phyloP scores from a whole-genome alignment of 352 stramenopile species.

The Phytopythium ostracodes region DNA sequence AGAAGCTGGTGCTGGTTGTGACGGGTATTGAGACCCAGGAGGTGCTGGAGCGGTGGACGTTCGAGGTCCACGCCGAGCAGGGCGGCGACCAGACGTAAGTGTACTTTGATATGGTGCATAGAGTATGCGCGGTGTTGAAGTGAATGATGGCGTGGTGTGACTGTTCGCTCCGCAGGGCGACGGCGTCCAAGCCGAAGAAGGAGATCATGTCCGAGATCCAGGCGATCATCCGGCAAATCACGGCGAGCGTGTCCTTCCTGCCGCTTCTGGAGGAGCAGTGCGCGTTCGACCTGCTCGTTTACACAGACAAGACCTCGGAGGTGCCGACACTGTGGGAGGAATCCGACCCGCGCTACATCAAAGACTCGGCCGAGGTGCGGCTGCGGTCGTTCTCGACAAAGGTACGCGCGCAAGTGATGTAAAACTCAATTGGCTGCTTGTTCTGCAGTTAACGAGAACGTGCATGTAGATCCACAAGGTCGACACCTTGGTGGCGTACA shows the following conservation, averaged over 20 bases:
- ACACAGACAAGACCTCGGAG: slow-evolving; percentile 95
- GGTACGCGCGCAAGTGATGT: slow-evolving; percentile 35
- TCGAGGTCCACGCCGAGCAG: slow-evolving; percentile 92
- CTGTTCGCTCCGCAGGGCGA: slow-evolving; percentile 13
- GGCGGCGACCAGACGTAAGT: slow-evolving; percentile 30
- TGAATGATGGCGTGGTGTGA: slow-evolving; percentile 2
- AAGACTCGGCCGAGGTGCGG: slow-evolving; percentile 97
- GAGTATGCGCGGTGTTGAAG: background rate
- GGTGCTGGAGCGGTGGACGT: slow-evolving; percentile 98
- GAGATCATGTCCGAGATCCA: slow-evolving; percentile 99
- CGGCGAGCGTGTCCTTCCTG: slow-evolving; percentile 98
- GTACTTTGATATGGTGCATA: no score
- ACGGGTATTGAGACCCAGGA: slow-evolving; percentile 96
- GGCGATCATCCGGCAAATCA: slow-evolving; percentile 99
- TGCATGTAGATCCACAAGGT: slow-evolving; percentile 95
- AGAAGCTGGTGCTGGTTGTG: slow-evolving; percentile 98
- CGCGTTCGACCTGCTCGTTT: slow-evolving; percentile 98
- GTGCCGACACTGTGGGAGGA: slow-evolving; percentile 97
- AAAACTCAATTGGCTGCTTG: slow-evolving; percentile 11
- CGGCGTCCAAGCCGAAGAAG: slow-evolving; percentile 73
- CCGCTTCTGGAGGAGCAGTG: slow-evolving; percentile 97
- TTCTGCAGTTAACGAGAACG: slow-evolving; percentile 14
- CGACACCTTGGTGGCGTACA: slow-evolving; percentile 98
- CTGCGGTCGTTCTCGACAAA: slow-evolving; percentile 98
- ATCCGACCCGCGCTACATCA: slow-evolving; percentile 97